Percentiles rank a stretch among this genome's conserved stretches.
Conservation (phyloP, 305 asterid genomes). For the Solanum hybrid region DNA sequence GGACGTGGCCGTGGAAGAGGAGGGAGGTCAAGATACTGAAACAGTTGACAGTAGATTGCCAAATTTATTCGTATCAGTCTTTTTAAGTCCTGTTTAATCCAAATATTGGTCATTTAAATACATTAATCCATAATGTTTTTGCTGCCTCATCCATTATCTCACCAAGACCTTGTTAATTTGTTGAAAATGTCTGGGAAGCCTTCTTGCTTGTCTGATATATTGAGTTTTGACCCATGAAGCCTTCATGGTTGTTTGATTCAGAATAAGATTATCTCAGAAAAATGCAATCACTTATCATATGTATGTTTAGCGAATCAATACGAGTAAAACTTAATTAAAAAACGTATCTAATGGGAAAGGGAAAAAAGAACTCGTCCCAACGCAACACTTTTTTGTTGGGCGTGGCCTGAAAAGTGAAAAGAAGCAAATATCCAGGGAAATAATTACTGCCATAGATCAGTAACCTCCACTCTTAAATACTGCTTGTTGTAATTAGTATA, state of each 20-base stretch:
- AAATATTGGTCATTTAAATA: background rate
- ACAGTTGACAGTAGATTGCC: background rate
- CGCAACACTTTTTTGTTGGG: background rate
- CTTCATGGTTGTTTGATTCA: background rate
- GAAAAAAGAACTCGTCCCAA: background rate
- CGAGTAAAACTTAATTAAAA: background rate
- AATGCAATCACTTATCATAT: no score
- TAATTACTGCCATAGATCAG: background rate
- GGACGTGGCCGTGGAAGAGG: slow-evolving; percentile 35
- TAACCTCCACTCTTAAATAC: background rate
- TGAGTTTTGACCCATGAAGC: background rate
- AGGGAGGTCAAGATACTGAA: slow-evolving; percentile 29
- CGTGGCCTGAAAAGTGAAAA: background rate
- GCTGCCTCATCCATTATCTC: background rate
- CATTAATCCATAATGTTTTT: background rate
- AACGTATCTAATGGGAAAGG: background rate
- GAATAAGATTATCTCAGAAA: no score
- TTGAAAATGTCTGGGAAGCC: background rate
- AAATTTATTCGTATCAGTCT: background rate
- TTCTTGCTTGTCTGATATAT: background rate
- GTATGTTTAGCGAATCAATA: background rate
- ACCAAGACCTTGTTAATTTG: background rate
- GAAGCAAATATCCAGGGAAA: background rate
- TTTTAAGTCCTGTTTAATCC: background rate
- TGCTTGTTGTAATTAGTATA: background rate